Evolutionary conservation across 106 monocot species (phyloP), one percentile per base, ranked within the genome.

Genomic region (Apostasia shenzhenica): DNA sequence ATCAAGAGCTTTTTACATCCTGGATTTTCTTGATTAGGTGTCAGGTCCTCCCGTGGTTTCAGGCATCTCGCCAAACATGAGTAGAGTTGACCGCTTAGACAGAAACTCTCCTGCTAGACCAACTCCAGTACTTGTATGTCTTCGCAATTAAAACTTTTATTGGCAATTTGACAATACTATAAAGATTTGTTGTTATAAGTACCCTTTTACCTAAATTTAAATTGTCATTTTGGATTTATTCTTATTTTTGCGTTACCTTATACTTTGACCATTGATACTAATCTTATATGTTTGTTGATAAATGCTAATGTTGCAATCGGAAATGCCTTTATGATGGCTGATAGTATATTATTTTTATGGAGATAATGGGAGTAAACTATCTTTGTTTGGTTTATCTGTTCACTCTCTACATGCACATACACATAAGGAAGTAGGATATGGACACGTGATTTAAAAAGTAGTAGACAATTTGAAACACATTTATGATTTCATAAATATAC

Each of bases 41-140:
- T 79, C 85, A 66, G 68, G 74, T 67, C 50, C 85, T 68, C 82
- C 89, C 71, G 50, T 78, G 14, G 77, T 80, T 72, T 63, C 82
- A 66, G 80, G 51, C 56, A 80, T 82, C 55, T 69, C 89, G 43
- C 64, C 85, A 10, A 85, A 72, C 70, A 70, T 85, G 53, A 73
- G 80, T 73, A 74, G 68, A 71, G 78, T 79, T 14, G 89, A 89
- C 41, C 79, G 66, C 42, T 14, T 80, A 45, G 89, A 89, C 12
- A 72, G 85, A 82, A 89, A 67, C 55, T 89, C 89, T 83, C 89
- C 89, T 77, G 85, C 72, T 55, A 80, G 68, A 55, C 80, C 89
- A 51, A 78, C 82, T 80, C 55, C 82, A 63, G 71, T 73, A 54
- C 72, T 78, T 67, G 89, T 89, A 82, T 64, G 78, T 75, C n/a